Percentiles rank a stretch among this genome's conserved stretches.
These are phyloP conservation scores for Metarhizium rileyi DNA, from an alignment of 2,329 filamentous ascomycete genomes.

Conservation along the genomic window DNA sequence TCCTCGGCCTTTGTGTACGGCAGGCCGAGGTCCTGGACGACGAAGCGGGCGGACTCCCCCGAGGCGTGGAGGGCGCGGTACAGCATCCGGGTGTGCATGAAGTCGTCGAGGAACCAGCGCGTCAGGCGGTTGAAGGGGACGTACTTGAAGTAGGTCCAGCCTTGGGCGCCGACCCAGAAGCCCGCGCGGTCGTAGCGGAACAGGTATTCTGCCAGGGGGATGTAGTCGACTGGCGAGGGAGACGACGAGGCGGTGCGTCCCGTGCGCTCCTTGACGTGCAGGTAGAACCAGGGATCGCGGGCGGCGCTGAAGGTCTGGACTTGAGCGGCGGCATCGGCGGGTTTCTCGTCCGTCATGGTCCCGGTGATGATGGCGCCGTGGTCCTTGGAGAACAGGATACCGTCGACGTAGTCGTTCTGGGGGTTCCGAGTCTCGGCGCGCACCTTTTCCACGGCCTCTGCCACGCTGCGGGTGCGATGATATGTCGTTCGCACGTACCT, in stretches of 20 bases:
- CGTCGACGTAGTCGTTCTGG: slow-evolving; percentile 61
- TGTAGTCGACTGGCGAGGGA: slow-evolving; percentile 35
- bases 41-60: slow-evolving; percentile 52
- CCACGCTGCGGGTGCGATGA: slow-evolving; percentile 38
- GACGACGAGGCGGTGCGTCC: slow-evolving; percentile 7
- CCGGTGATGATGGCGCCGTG: slow-evolving; percentile 61
- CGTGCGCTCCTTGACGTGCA: slow-evolving; percentile 50
- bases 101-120: slow-evolving; percentile 62
- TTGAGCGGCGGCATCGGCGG: slow-evolving; percentile 31
- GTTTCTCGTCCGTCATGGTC: slow-evolving; percentile 44
- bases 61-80: slow-evolving; percentile 62
- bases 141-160: slow-evolving; percentile 56
- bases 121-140: slow-evolving; percentile 57
- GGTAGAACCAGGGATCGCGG: slow-evolving; percentile 67
- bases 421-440: slow-evolving; percentile 32
- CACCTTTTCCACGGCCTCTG: slow-evolving; percentile 38
- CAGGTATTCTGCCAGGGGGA: slow-evolving; percentile 62
- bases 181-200: slow-evolving; percentile 69
- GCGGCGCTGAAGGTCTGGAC: slow-evolving; percentile 49
- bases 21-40: slow-evolving; percentile 58
- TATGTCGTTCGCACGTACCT: slow-evolving; percentile 55
- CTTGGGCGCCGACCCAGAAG: slow-evolving; percentile 61
- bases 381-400: slow-evolving; percentile 53
- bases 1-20: slow-evolving; percentile 41
- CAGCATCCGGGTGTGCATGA: slow-evolving; percentile 63